Conservation (phyloP, 345 rosid genomes). For the Citrus trifoliata region DNA sequence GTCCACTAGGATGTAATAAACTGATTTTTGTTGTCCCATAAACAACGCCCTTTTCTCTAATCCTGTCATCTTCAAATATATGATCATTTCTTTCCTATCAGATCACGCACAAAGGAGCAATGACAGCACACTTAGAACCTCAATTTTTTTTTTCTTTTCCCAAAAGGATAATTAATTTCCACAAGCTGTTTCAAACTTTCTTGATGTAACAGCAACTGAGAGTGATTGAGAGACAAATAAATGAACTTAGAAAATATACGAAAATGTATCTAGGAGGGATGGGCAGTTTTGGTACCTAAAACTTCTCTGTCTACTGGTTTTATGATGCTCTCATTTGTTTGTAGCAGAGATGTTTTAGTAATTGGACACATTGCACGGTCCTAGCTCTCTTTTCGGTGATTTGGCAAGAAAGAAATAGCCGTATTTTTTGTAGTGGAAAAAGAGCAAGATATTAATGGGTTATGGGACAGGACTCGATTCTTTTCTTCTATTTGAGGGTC, state of each 20-base stretch:
- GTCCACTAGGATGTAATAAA: background rate
- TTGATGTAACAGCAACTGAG: background rate
- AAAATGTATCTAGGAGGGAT: background rate
- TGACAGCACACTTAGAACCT: background rate
- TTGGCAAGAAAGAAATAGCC: too few relatives aligned
- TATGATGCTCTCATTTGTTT: too few relatives aligned
- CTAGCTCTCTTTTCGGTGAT: too few relatives aligned
- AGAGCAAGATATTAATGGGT: too few relatives aligned
- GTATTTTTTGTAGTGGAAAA: too few relatives aligned
- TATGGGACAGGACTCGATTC: too few relatives aligned
- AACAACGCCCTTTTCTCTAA: background rate
- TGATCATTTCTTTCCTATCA: background rate
- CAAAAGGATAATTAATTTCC: background rate
- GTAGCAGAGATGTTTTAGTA: too few relatives aligned
- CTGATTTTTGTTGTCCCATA: background rate
- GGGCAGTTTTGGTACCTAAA: background rate
- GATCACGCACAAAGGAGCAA: background rate
- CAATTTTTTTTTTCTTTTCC: too few relatives aligned
- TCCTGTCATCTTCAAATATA: background rate
- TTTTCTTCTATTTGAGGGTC: too few relatives aligned
- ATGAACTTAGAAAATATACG: background rate
- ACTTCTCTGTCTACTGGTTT: background rate
- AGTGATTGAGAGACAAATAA: background rate
- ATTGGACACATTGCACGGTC: too few relatives aligned
- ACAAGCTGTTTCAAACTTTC: background rate